phyloP scores from a whole-genome alignment of 1,284 basidiomycete species.

The Austroboletus rostrupii region DNA sequence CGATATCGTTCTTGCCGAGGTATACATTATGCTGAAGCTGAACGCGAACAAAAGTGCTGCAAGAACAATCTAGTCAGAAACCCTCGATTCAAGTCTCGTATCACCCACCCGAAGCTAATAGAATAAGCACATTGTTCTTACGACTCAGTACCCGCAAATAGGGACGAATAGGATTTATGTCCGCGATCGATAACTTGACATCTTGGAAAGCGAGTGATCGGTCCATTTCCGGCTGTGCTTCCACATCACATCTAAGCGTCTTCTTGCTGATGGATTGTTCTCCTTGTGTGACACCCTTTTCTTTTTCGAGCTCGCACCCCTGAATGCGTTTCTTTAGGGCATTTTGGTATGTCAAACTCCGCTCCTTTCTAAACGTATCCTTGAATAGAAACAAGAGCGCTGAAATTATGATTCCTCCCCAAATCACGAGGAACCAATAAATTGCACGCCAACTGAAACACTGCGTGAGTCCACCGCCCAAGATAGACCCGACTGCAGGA shows the following conservation, averaged over 20 bases:
- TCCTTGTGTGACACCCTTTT: conserved; percentile 11
- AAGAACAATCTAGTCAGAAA: conserved; percentile 56
- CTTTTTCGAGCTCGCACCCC: neutral
- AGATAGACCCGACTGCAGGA: conserved; percentile 66
- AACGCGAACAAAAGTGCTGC: conserved; percentile 67
- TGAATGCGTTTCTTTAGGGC: conserved; percentile 38
- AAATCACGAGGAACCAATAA: conserved; percentile 79
- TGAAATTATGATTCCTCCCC: conserved; percentile 52
- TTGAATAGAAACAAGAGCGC: conserved; percentile 69
- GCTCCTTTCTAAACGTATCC: conserved; percentile 78
- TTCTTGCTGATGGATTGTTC: conserved; percentile 33
- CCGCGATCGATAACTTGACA: conserved; percentile 15
- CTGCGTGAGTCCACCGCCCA: conserved; percentile 68
- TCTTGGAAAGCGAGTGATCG: conserved; percentile 33
- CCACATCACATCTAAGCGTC: conserved; percentile 16
- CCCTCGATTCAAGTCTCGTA: conserved; percentile 17
- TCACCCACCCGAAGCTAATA: conserved; percentile 19
- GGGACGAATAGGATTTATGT: conserved; percentile 24
- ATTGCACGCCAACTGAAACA: conserved; percentile 74
- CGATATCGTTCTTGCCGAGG: conserved; percentile 67
- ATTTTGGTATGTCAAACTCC: conserved; percentile 73
- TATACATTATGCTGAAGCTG: conserved; percentile 68
- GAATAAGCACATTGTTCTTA: conserved; percentile 16
- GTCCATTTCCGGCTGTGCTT: conserved; percentile 13
- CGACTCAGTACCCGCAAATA: conserved; percentile 13